Percentiles rank a stretch among this genome's conserved stretches.
These are phyloP conservation scores for Penicillium corylophilum DNA, from an alignment of 2,329 filamentous ascomycete species.

Conservation along the genomic window DNA sequence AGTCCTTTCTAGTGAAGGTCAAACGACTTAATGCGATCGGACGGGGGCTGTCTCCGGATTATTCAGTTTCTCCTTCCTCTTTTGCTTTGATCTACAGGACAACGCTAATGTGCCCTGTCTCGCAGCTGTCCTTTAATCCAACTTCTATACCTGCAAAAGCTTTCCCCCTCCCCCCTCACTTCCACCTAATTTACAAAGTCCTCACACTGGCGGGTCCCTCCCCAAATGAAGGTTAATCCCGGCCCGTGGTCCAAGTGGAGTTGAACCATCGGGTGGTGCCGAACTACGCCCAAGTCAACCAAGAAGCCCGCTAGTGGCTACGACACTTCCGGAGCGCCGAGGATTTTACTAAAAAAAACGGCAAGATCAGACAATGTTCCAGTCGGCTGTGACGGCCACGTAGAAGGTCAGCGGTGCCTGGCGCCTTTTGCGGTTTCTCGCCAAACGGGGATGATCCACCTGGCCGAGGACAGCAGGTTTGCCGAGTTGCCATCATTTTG, in stretches of 20 bases:
- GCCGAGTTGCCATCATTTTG: constrained; percentile 10
- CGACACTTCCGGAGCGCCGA: background rate
- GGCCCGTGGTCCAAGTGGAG: constrained; percentile 8
- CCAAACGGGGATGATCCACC: constrained; percentile 11
- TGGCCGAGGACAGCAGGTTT: constrained; percentile 13
- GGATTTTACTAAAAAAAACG: background rate
- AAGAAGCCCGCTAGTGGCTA: background rate
- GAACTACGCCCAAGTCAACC: background rate
- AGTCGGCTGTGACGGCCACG: background rate
- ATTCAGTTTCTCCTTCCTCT: too few species aligned
- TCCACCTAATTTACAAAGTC: background rate
- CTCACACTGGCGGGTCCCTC: background rate
- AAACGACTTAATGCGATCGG: constrained; percentile 16
- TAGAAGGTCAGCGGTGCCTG: constrained; percentile 1
- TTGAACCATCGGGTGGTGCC: constrained; percentile 15
- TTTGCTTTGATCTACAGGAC: too few species aligned
- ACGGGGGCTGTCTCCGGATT: constrained; percentile 2
- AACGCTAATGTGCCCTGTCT: constrained; percentile 2
- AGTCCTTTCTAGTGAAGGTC: background rate
- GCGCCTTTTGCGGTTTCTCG: constrained; percentile 12
- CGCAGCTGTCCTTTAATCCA: too few species aligned
- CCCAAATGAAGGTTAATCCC: constrained; percentile 18
- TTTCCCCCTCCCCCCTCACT: background rate
- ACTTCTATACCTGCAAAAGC: too few species aligned
- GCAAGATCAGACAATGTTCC: background rate